A percentile compares a stretch with the other conserved stretches of the same genome.
Conservation (phyloP, 2,329 filamentous ascomycete species). For the Coleophoma cylindrospora region DNA sequence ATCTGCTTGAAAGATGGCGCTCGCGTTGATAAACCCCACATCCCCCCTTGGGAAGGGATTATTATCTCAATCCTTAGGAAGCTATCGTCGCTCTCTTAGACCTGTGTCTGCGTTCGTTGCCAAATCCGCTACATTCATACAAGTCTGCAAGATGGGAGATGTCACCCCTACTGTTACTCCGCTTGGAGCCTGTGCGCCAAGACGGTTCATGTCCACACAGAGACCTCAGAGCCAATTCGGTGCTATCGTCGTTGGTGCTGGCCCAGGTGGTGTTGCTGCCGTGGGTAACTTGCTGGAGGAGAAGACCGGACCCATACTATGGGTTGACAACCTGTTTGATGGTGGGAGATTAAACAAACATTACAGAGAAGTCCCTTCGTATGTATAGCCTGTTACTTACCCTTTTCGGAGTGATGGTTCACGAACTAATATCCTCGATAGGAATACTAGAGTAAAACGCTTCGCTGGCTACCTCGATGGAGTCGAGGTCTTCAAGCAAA, state of each 20-base stretch:
- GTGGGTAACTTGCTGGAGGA: conserved; percentile 57
- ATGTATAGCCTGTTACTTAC: background rate
- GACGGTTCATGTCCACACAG: background rate
- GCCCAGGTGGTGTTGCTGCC: conserved; percentile 53
- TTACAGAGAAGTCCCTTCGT: conserved; percentile 56
- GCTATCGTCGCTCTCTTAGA: too few species aligned
- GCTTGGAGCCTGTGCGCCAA: background rate
- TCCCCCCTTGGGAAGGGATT: too few species aligned
- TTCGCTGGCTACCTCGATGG: conserved; percentile 53
- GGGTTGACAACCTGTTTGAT: conserved; percentile 53
- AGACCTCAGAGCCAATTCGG: conserved; percentile 29
- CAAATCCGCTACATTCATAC: too few species aligned
- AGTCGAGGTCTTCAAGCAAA: conserved; percentile 44
- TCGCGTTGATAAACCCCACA: too few species aligned
- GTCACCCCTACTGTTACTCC: background rate
- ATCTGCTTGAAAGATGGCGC: too few species aligned
- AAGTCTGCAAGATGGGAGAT: too few species aligned
- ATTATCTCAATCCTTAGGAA: too few species aligned
- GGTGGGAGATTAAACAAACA: conserved; percentile 45
- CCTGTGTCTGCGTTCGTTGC: too few species aligned
- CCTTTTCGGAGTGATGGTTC: background rate
- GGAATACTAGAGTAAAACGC: conserved; percentile 57
- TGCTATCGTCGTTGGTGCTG: conserved; percentile 54
- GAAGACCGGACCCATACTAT: conserved; percentile 44
- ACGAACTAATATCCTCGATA: conserved; percentile 9